Evolutionary conservation across 1,139 yeast species (phyloP), one percentile per base, ranked within the genome.

Genomic region (Suhomyces guaymorum): DNA sequence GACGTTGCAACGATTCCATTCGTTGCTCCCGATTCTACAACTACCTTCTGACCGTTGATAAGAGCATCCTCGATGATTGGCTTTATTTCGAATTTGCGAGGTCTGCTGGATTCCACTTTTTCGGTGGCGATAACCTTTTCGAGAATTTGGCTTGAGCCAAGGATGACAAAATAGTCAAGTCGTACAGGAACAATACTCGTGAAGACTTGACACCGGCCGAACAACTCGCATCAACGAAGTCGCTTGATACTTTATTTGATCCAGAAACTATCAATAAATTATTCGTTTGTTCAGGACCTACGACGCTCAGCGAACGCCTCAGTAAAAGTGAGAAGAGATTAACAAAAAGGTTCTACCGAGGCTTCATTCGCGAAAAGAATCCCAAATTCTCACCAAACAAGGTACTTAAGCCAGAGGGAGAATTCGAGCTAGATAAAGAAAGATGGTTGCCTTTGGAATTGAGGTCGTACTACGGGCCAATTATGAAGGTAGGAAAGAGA

Each of bases 391-490:
- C 73, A 25, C 44, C 64, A 17, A 49, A 52, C 48, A 75, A 69
- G 48, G 54, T 59, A 1, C 28, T 64, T 28, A 60, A 62, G 39
- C 61, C 66, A 5, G 57, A 51, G 18, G 55, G 53, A 7, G 62
- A 65, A 28, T 51, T 63, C 21, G 46, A 37, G 12, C 51, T 69
- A 33, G 75, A 71, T 43, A 52, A 53, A 21, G 97, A 90, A 58
- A 80, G 97, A 63, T 90, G 97, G 97, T 63, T 89, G 35, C 95
- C 97, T 19, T 55, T 85, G 73, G 82, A 80, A 52, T 92, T 89
- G 55, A 77, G 97, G 58, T 77, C 89, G 5, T 80, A 82, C 48
- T 89, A 85, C 64, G 86, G 79, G 58, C 88, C 95, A 13, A 82
- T 84, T 51, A 81, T 78, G 55, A 75, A 77, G 42, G 73, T 70